phyloP scores from a whole-genome alignment of 371 early-diverging fungal genomes.

The Mortierella sp. region DNA sequence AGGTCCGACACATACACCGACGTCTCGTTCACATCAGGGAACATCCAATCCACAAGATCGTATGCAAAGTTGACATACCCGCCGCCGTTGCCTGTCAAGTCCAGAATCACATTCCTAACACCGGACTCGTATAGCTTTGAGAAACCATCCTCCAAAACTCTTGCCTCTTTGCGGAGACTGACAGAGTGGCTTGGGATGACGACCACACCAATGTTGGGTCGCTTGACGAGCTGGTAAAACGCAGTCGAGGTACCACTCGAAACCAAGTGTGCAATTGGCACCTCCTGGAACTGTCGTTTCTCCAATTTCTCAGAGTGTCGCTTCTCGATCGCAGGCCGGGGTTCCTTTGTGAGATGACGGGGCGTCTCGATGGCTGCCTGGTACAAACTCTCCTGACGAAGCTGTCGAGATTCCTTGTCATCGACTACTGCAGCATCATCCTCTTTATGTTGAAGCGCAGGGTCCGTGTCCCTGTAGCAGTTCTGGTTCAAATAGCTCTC shows the following conservation, averaged over 20 bases:
- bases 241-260: conserved; percentile 36
- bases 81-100: conserved; percentile 47
- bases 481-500: conserved; percentile 26
- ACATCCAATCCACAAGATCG: conserved; percentile 56
- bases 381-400: neutral
- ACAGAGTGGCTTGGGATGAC: conserved; percentile 49
- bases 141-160: conserved; percentile 28
- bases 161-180: conserved; percentile 15
- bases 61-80: conserved; percentile 54
- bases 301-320: neutral
- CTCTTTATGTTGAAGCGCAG: neutral
- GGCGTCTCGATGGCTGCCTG: conserved; percentile 29
- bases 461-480: conserved; percentile 40
- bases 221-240: conserved; percentile 37
- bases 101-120: conserved; percentile 45
- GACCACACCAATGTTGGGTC: conserved; percentile 39
- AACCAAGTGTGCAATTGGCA: conserved; percentile 15
- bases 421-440: neutral
- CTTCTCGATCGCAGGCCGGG: neutral
- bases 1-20: conserved; percentile 49
- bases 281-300: conserved; percentile 17
- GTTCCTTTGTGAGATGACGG: conserved; percentile 15
- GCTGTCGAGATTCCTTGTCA: neutral
- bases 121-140: conserved; percentile 9
- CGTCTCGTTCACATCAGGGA: conserved; percentile 33